Evolutionary conservation across 352 stramenopile genomes (phyloP).

Genomic region (Pythium biforme): DNA sequence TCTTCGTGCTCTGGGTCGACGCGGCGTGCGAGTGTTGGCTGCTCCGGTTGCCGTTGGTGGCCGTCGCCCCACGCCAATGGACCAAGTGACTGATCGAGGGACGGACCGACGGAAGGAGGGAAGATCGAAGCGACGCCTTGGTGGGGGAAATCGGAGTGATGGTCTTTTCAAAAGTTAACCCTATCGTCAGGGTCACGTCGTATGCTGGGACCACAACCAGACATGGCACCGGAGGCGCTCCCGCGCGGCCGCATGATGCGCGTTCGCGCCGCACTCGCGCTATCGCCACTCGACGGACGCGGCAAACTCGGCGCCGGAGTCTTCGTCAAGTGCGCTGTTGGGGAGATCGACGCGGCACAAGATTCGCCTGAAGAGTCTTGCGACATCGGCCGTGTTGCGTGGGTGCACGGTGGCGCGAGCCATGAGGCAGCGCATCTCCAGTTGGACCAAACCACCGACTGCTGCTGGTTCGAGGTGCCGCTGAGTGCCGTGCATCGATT

Average conservation of each 20-base stretch:
- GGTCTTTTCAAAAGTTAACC: constrained; percentile 16
- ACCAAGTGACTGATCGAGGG: background rate
- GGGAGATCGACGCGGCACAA: background rate
- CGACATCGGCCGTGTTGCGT: background rate
- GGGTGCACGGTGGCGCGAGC: constrained; percentile 10
- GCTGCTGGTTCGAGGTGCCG: background rate
- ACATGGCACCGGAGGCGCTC: too few species aligned
- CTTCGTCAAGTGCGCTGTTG: constrained; percentile 6
- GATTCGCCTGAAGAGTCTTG: background rate
- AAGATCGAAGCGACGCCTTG: constrained; percentile 4
- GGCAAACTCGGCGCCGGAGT: background rate
- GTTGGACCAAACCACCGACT: background rate
- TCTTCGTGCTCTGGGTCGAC: background rate
- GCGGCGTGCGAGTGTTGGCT: background rate
- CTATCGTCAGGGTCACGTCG: background rate
- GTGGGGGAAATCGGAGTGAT: constrained; percentile 21
- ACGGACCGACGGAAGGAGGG: background rate
- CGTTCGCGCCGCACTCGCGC: background rate
- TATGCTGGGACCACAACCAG: background rate
- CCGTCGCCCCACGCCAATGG: constrained; percentile 1
- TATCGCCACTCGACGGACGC: background rate
- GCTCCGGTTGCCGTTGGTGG: too few species aligned
- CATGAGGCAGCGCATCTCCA: background rate
- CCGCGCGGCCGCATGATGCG: too few species aligned
- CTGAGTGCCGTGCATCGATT: background rate